A percentile compares a stretch with the other conserved stretches of the same genome.
Conservation (phyloP, 352 stramenopile genomes). For the Globisporangium acanthophoron region DNA sequence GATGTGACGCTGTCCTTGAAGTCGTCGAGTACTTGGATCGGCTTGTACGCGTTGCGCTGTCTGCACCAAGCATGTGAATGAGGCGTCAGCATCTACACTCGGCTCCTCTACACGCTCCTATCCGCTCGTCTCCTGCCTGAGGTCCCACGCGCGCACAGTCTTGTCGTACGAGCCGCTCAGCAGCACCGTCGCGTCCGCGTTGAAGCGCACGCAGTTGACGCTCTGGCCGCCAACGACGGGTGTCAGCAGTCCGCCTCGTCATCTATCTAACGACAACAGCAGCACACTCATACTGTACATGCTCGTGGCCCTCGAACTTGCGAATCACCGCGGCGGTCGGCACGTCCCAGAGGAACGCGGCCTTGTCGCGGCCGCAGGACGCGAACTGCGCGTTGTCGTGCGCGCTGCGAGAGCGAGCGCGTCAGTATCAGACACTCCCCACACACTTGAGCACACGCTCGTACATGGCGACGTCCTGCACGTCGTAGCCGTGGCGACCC, state of each 20-base stretch:
- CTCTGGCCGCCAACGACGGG: conserved; percentile 25
- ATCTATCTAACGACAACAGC: not conserved
- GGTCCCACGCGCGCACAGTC: conserved; percentile 75
- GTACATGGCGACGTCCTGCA: conserved; percentile 87
- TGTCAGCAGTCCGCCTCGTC: not conserved
- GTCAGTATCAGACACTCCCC: no score
- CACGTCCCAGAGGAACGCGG: conserved; percentile 87
- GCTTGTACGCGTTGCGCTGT: conserved; percentile 62
- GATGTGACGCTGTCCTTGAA: conserved; percentile 88
- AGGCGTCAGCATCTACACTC: not conserved
- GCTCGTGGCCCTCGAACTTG: conserved; percentile 84
- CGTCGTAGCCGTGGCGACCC: conserved; percentile 83
- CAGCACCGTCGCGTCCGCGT: conserved; percentile 73
- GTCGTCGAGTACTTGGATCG: conserved; percentile 84
- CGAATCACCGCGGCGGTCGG: conserved; percentile 79
- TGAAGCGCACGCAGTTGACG: conserved; percentile 84
- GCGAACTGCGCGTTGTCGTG: conserved; percentile 85
- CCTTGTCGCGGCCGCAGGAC: conserved; percentile 83
- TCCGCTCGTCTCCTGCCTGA: conserved; percentile 26
- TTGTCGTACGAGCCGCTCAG: conserved; percentile 87
- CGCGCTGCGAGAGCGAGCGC: conserved; percentile 28
- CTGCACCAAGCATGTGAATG: conserved; percentile 13
- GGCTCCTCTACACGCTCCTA: no score
- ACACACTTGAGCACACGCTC: conserved; percentile 5
- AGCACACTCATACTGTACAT: conserved; percentile 27